Base-by-base conservation (phyloP, 148 eudicot species). In the Amaranthus hypochondriacus region DNA sequence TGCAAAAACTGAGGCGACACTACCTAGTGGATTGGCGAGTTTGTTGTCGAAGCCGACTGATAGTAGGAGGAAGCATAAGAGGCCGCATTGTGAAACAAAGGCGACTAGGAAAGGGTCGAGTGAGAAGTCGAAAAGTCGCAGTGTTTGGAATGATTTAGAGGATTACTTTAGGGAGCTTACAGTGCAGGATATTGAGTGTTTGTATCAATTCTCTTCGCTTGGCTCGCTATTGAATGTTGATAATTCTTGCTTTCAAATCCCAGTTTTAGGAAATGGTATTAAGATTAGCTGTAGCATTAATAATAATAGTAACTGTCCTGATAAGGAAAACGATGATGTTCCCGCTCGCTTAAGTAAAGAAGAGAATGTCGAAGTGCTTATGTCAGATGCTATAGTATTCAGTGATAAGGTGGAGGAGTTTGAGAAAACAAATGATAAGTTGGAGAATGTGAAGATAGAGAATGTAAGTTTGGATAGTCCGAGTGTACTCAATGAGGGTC, bases 121-220 rank as follows among this genome's bases (percentile, higher is more conserved):
- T 0, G 89, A 87, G 76, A 88, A 83, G 88, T 63, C 75, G 8
- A 81, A 81, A 44, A 76, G 79, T 68, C 56, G 70, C 10, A 79
- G 56, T 66, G 49, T 92, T 62, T 95, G 99, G 99, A 77, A 44
- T 59, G 87, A 84, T 64, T 85, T 86, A 1, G 96, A 95, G 83
- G 96, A 86, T 48, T 95, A 87, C 75, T 95, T 95, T 72, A 80
- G 97, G 73, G 97, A 87, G 74, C 78, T 90, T 68, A 71, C 73
- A 7, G 79, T 82, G 68, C 84, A 80, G 11, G 99, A 95, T 74
- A 63, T 95, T 56, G 97, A 92, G 69, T 86, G 69, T 87, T 81
- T 92, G 46, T 66, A 70, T 47, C 70, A 86, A 64, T 47, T 80
- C 63, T 81, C 82, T 57, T 76, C 77, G 3, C 62, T 80, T 7